Conservation (phyloP, 2,329 filamentous ascomycete species). For the Trichoderma sp. region DNA sequence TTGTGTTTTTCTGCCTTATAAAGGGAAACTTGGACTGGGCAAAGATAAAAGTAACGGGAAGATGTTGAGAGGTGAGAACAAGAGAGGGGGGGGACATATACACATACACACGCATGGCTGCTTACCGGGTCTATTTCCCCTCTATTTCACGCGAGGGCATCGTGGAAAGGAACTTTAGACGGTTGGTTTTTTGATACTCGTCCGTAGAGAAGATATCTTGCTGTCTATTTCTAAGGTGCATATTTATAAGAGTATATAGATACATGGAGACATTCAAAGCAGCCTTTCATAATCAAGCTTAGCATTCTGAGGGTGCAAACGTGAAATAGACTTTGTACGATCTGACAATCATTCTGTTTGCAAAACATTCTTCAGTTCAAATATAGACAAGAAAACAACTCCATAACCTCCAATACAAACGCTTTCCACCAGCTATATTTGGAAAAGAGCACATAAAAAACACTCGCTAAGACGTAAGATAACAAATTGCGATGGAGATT, state of each 20-base stretch:
- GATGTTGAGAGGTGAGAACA: not conserved
- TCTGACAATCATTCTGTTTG: not conserved
- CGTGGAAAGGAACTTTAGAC: constrained; percentile 15
- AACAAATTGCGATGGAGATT: not conserved
- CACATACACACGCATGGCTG: not conserved
- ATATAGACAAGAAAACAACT: not conserved
- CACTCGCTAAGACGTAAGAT: not conserved
- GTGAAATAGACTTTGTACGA: not conserved
- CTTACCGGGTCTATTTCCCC: not conserved
- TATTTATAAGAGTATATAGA: not conserved
- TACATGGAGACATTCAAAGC: not conserved
- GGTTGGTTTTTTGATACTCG: not conserved
- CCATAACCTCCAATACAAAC: not conserved
- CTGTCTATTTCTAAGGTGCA: not conserved
- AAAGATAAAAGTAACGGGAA: constrained; percentile 6
- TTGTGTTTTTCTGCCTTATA: not conserved
- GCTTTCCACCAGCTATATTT: not conserved
- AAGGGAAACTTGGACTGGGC: not conserved
- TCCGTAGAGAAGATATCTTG: constrained; percentile 5
- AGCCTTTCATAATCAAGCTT: not conserved
- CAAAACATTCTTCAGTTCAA: not conserved
- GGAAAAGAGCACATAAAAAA: not conserved
- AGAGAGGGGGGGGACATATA: not conserved
- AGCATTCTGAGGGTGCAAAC: not conserved
- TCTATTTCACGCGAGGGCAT: not conserved